Evolutionary conservation across 73 alveolate genomes (phyloP).

Genomic region (Chromera velia): DNA sequence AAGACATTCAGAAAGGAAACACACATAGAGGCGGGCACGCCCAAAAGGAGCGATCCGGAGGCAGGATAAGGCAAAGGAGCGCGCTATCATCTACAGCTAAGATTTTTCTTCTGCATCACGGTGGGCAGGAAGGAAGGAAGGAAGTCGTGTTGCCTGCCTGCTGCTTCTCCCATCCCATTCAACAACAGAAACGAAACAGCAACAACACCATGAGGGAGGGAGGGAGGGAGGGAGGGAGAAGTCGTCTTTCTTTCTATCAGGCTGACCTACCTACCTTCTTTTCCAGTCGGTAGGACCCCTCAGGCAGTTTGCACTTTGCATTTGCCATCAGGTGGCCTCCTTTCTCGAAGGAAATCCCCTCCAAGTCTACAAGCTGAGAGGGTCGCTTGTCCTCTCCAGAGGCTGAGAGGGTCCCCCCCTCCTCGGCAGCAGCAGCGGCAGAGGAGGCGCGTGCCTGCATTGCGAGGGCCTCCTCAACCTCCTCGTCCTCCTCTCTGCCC

Average conservation of each 20-base stretch:
- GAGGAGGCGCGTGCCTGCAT: not conserved
- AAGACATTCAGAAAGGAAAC: too few relatives aligned
- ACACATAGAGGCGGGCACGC: too few relatives aligned
- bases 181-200: not conserved
- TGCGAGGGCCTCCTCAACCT: not conserved
- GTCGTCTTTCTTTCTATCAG: too few relatives aligned
- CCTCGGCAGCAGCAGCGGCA: not conserved
- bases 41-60: too few relatives aligned
- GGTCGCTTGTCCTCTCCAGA: too few relatives aligned
- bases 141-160: not conserved
- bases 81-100: too few relatives aligned
- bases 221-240: not conserved
- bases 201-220: not conserved
- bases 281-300: constrained; percentile 67
- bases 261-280: constrained; percentile 23
- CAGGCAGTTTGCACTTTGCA: constrained; percentile 73
- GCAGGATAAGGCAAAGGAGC: too few relatives aligned
- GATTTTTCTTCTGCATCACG: not conserved
- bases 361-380: constrained; percentile 53
- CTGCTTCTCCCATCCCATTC: not conserved
- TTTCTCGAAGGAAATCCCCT: constrained; percentile 41
- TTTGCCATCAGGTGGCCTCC: constrained; percentile 75
- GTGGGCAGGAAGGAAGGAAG: not conserved
- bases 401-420: not conserved
- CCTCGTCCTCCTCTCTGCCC: not conserved